phyloP scores from a whole-genome alignment of 192 early-diverging fungal genomes.

The Chytriomyces confervae region DNA sequence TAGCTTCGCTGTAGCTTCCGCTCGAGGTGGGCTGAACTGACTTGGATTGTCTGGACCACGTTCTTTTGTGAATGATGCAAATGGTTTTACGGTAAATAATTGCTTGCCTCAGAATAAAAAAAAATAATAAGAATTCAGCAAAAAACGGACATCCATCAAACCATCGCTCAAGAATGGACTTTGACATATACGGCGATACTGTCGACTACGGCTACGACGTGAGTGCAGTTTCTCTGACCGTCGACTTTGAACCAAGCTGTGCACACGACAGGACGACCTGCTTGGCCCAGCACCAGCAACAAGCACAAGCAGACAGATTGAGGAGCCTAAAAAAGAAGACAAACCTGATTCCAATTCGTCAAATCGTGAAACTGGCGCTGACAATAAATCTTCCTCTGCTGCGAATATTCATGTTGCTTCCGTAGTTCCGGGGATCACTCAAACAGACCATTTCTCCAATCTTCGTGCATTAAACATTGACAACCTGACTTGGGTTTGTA shows the following conservation, averaged over 20 bases:
- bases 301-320: background rate
- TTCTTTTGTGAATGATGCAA: too few species aligned
- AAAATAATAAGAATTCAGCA: too few species aligned
- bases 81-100: too few species aligned
- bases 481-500: constrained; percentile 19
- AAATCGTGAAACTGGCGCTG: background rate
- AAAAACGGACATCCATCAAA: too few species aligned
- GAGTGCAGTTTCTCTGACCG: background rate
- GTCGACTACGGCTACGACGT: constrained; percentile 2
- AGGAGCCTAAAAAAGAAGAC: background rate
- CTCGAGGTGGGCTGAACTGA: too few species aligned
- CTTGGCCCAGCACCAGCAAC: background rate
- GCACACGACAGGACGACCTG: constrained; percentile 14
- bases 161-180: background rate
- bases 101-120: too few species aligned
- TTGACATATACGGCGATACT: constrained; percentile 29
- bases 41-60: too few species aligned
- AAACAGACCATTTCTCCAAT: background rate
- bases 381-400: background rate
- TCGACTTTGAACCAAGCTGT: background rate
- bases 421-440: too few species aligned
- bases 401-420: background rate
- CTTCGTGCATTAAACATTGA: constrained; percentile 19
- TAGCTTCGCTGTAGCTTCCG: too few species aligned
- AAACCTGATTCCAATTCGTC: background rate